Evolutionary conservation across 2,329 filamentous ascomycete genomes (phyloP).

Genomic region (Lasiodiplodia sp.): DNA sequence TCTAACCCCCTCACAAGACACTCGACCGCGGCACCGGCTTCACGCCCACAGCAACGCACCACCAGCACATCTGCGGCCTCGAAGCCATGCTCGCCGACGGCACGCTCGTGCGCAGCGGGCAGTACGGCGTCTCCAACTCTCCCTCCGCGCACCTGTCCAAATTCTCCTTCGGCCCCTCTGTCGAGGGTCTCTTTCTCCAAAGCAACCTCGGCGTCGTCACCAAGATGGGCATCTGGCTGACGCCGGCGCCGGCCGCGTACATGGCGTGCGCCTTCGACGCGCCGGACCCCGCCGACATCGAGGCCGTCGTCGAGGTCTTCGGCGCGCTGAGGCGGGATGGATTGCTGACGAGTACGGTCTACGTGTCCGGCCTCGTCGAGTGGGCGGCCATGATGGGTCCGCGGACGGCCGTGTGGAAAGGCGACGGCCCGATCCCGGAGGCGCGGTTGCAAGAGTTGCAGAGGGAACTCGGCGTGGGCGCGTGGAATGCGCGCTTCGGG

Average conservation of each 20-base stretch:
- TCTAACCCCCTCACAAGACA: neutral
- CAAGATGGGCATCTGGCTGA: conserved; percentile 63
- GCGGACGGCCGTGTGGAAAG: conserved; percentile 41
- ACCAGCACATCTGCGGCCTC: conserved; percentile 53
- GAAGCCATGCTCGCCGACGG: conserved; percentile 53
- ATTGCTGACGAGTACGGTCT: conserved; percentile 54
- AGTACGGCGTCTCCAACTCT: conserved; percentile 46
- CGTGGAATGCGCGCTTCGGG: conserved; percentile 58
- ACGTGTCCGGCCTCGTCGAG: conserved; percentile 50
- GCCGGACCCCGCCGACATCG: conserved; percentile 57
- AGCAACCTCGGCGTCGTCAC: conserved; percentile 45
- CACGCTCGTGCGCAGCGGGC: conserved; percentile 49
- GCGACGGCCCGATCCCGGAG: conserved; percentile 46
- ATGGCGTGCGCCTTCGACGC: conserved; percentile 55
- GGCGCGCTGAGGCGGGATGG: conserved; percentile 50
- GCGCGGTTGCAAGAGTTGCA: conserved; percentile 52
- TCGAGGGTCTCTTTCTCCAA: conserved; percentile 47
- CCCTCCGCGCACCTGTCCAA: conserved; percentile 42
- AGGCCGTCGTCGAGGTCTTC: conserved; percentile 57
- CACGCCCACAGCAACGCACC: conserved; percentile 53
- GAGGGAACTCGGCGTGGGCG: conserved; percentile 48
- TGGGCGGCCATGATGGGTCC: conserved; percentile 51
- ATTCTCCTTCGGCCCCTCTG: conserved; percentile 46
- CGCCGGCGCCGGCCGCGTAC: conserved; percentile 60
- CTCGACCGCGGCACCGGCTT: conserved; percentile 42